phyloP scores from a whole-genome alignment of 192 early-diverging fungal genomes.

The Dispira simplex region DNA sequence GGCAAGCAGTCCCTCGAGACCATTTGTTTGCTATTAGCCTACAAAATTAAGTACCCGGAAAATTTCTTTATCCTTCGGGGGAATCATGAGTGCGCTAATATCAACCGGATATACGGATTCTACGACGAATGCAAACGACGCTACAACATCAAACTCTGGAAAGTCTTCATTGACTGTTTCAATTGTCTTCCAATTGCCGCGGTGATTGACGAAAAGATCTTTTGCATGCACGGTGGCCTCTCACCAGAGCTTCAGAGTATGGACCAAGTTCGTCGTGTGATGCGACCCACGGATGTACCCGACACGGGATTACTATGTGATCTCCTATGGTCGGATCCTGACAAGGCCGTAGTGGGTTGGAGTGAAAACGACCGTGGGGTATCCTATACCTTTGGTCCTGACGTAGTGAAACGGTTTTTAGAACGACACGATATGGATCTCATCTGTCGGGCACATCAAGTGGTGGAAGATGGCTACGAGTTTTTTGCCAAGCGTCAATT shows the following conservation, averaged over 20 bases:
- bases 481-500: conserved; percentile 95
- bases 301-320: conserved; percentile 94
- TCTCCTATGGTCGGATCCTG: conserved; percentile 94
- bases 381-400: conserved; percentile 90
- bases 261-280: conserved; percentile 94
- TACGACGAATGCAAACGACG: conserved; percentile 98
- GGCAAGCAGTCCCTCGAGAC: conserved; percentile 97
- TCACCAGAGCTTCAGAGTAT: conserved; percentile 93
- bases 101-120: conserved; percentile 96
- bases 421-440: conserved; percentile 96
- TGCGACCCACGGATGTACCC: conserved; percentile 96
- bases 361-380: conserved; percentile 95
- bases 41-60: conserved; percentile 99
- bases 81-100: conserved; percentile 96
- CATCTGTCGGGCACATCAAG: conserved; percentile 96
- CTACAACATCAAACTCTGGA: conserved; percentile 98
- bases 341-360: conserved; percentile 93
- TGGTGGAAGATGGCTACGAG: conserved; percentile 97
- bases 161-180: conserved; percentile 99
- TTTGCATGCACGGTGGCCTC: conserved; percentile 96
- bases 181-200: conserved; percentile 96
- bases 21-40: conserved; percentile 92
- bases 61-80: conserved; percentile 99
- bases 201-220: conserved; percentile 96
- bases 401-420: conserved; percentile 82